Evolutionary conservation across 257 asterid species (phyloP), one percentile per base, ranked within the genome.

Genomic region (Solanum peruvianum): DNA sequence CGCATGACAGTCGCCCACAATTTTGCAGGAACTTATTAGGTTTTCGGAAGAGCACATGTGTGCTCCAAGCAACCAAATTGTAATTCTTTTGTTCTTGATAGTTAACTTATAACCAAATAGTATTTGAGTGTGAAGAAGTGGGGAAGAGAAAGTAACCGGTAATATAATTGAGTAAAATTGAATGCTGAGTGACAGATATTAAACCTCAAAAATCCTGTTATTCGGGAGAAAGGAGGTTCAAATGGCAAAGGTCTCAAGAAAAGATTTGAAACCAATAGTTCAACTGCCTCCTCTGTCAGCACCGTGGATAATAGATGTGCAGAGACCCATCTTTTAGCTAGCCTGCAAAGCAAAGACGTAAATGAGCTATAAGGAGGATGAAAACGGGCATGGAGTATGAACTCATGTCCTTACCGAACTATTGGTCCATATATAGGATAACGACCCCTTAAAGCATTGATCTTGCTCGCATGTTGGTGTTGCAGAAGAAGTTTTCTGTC

Each of bases 281-380:
- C 99, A 91, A 96, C 92, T 27, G 98, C 96, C 91, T 96, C 99
- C 90, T 95, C 99, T 29, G 92, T 71, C 89, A 97, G 92, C 88
- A 90, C 86, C 52, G 93, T 87, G 27, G 99, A 97, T 58, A 97
- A 93, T 52, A 97, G 92, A 91, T 97, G 99, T 69, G 98, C 98
- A 84, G 98, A 93, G 56, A 96, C 95, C 99, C 99, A 97, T 66
- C 99, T 98, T 91, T 97, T 97, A 37, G 98, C 99, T 91, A 97
- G 96, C 95, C 99, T 95, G 87, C 77, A 88, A 81, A 37, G 76
- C 62, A 25, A 71, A 80, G 14, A 10, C 62, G 23, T 75, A 86
- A 37, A 25, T 82, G 76, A 85, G 47, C 44, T 15, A 25, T 71
- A 64, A 25, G 86, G 56, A 73, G 44, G 11, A 64, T 15, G 21